Evolutionary conservation across 2,329 filamentous ascomycete species (phyloP), one percentile per base, ranked within the genome.

Genomic region (Botrytis deweyae): DNA sequence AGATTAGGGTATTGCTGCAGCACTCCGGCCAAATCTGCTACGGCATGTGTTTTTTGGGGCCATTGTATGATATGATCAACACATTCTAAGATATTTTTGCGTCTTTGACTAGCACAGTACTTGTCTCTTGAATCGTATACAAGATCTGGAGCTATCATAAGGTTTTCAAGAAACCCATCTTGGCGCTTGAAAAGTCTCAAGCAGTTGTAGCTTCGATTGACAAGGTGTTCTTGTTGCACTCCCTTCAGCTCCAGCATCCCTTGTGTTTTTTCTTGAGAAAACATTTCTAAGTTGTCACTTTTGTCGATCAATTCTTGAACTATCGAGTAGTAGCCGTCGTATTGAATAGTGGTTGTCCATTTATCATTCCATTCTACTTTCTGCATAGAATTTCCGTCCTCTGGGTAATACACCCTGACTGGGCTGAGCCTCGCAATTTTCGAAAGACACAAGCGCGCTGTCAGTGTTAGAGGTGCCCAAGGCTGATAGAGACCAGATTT

Each of bases 401-500:
- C 65, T 0, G 87, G 86, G 75, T 88, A 88, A 73, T 83, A 88
- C 0, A 74, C 58, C 44, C 84, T 78, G 0, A 22, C 25, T 5
- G 84, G 83, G 4, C 81, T 83, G 1, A 80, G 71, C 5, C 46
- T 59, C 4, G 74, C 62, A 16, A 80, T 76, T 4, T 18, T 58
- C 2, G 3, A 7, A 14, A 80, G 68, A 42, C 29, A 64, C 33
- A 18, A 29, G 40, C 63, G 49, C 6, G 67, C 44, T 10, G 49
- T 59, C 2, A 36, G 10, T 0, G 44, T 70, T 5, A 80, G 38
- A 2, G 79, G 77, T 1, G 58, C 67, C 76, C 77, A 80, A 5
- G 79, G 79, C 46, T 80, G 79, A 49, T 85, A 86, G 2, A 81
- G 80, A 0, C 85, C 87, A 0, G 88, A 88, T 4, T 80, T 77